Base-by-base conservation (phyloP, 1,139 yeast genomes). In the Lodderomyces orthopsilosis region DNA sequence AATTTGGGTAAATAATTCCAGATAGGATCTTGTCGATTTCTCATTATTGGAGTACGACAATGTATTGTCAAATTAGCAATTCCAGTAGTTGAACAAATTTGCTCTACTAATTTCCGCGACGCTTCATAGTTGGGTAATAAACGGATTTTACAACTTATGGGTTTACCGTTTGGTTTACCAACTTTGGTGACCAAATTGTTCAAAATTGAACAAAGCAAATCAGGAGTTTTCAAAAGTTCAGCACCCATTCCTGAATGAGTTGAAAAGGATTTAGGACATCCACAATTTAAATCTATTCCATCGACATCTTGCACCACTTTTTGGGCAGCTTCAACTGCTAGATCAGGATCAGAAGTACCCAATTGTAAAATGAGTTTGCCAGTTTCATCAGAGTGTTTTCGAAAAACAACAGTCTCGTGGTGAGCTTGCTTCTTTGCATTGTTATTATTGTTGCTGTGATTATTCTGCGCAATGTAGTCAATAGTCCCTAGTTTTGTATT, bases 181-280 rank as follows among this genome's bases (percentile, higher is more conserved):
- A 93, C 93, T 50, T 89, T 74, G 19, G 74, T 72, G 1, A 93
- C 97, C 43, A 93, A 68, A 12, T 76, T 75, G 2, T 65, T 63
- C 46, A 93, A 66, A 28, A 93, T 93, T 15, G 75, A 73, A 53
- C 83, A 85, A 26, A 93, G 70, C 38, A 77, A 65, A 38, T 87
- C 96, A 0, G 98, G 97, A 0, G 91, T 88, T 38, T 77, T 70
- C 46, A 93, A 70, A 39, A 93, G 69, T 0, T 96, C 97, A 2
- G 98, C 96, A 4, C 98, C 98, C 98, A 93, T 93, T 1, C 98
- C 98, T 0, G 94, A 76, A 61, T 90, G 97, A 2, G 89, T 75
- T 1, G 90, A 83, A 55, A 87, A 88, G 48, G 85, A 91, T 58
- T 89, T 90, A 2, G 98, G 98, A 65, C 98, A 93, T 4, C 98